phyloP scores from a whole-genome alignment of 2,329 filamentous ascomycete species.

The Cladosporium sp. region DNA sequence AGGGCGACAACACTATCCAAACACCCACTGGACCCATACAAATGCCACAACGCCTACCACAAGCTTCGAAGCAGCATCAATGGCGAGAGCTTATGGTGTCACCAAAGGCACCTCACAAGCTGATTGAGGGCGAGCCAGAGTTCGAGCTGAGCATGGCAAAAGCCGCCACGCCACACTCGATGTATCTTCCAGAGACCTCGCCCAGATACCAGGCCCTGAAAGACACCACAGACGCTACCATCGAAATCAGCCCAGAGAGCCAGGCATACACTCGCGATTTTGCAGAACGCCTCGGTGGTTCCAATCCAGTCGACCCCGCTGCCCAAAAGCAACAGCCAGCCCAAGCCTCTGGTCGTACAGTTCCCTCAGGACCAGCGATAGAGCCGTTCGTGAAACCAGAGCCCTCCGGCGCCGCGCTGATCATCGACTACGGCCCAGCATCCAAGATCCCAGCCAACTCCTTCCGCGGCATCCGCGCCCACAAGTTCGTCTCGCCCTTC shows the following conservation, averaged over 20 bases:
- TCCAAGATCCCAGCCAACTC: constrained; percentile 83
- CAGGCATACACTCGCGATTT: constrained; percentile 79
- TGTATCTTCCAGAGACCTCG: constrained; percentile 81
- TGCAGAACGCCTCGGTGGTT: constrained; percentile 78
- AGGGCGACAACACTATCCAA: constrained; percentile 45
- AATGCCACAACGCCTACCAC: constrained; percentile 35
- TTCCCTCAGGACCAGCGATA: constrained; percentile 34
- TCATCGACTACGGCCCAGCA: constrained; percentile 89
- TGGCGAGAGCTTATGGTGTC: constrained; percentile 85
- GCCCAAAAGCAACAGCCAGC: constrained; percentile 29
- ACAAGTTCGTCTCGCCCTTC: constrained; percentile 78
- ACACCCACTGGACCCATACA: constrained; percentile 54
- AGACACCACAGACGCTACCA: constrained; percentile 65
- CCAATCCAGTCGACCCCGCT: constrained; percentile 33
- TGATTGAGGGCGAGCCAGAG: constrained; percentile 63
- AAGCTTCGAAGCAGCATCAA: constrained; percentile 54
- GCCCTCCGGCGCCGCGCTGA: constrained; percentile 84
- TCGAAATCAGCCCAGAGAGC: constrained; percentile 90
- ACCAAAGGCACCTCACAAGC: constrained; percentile 55
- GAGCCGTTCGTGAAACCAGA: constrained; percentile 53
- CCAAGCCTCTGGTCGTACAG: constrained; percentile 27
- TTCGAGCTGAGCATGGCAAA: constrained; percentile 84
- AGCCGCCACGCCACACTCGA: constrained; percentile 75
- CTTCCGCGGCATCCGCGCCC: constrained; percentile 80
- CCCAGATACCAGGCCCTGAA: constrained; percentile 77